phyloP scores from a whole-genome alignment of 1,139 yeast genomes.

The Magnusiomyces fungicola region DNA sequence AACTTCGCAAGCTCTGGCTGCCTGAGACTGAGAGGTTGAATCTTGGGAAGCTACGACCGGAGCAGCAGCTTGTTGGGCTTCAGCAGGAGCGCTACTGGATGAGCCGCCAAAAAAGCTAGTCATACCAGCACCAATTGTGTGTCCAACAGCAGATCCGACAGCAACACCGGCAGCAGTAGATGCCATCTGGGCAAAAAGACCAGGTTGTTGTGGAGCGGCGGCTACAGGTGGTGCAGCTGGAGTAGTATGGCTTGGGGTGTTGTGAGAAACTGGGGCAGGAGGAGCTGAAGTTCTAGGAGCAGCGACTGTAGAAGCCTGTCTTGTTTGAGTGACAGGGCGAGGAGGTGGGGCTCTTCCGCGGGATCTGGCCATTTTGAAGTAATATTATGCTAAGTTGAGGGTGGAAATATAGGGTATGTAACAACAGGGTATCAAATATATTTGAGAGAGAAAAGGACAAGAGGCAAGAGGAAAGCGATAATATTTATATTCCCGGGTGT shows the following conservation, averaged over 20 bases:
- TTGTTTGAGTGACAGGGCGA: conserved; percentile 43
- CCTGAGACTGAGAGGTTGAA: conserved; percentile 25
- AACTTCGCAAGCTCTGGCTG: conserved; percentile 65
- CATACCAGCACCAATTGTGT: conserved; percentile 91
- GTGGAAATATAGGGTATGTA: background rate
- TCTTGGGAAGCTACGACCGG: conserved; percentile 25
- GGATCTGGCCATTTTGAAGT: conserved; percentile 47
- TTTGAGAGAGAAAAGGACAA: too few species aligned
- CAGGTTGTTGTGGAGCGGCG: conserved; percentile 61
- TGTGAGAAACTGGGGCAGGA: conserved; percentile 47
- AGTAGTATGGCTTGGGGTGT: conserved; percentile 35
- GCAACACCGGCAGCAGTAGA: conserved; percentile 99
- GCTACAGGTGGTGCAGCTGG: conserved; percentile 38
- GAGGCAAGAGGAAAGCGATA: too few species aligned
- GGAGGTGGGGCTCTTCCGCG: conserved; percentile 40
- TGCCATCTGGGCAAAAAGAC: conserved; percentile 95
- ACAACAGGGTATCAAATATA: too few species aligned
- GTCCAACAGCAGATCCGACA: conserved; percentile 95
- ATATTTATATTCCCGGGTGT: too few species aligned
- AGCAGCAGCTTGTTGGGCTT: conserved; percentile 27
- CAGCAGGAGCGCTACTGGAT: conserved; percentile 46
- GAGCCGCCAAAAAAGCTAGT: conserved; percentile 84
- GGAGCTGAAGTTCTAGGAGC: conserved; percentile 42
- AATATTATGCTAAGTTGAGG: background rate
- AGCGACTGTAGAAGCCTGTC: conserved; percentile 72